phyloP scores from a whole-genome alignment of 345 rosid species.

The Euphorbia tirucalli region DNA sequence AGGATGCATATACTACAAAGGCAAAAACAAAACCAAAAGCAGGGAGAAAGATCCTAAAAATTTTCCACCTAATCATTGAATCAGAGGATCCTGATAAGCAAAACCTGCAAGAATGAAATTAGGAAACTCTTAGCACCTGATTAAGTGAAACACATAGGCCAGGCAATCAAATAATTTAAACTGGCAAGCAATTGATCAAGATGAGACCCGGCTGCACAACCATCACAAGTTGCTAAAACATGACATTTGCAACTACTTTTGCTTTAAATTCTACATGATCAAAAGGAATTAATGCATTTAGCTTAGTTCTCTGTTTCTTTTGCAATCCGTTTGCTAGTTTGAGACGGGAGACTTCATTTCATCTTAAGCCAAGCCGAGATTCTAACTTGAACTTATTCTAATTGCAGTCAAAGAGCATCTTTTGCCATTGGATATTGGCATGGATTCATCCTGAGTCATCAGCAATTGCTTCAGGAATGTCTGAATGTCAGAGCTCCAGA shows the following conservation, averaged over 20 bases:
- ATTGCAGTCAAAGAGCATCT: not conserved
- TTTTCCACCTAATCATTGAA: conserved; percentile 88
- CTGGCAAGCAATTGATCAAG: not conserved
- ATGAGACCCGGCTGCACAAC: not conserved
- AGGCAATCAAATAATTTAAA: not conserved
- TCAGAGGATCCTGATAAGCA: conserved; percentile 99
- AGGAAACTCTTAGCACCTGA: conserved; percentile 6
- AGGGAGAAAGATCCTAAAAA: conserved; percentile 1
- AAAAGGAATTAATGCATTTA: not conserved
- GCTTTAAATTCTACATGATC: not conserved
- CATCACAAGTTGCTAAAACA: not conserved
- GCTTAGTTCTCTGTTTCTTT: not conserved
- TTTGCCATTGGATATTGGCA: not conserved
- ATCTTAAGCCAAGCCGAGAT: not conserved
- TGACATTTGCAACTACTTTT: not conserved
- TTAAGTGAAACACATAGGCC: not conserved
- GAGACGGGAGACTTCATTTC: not conserved
- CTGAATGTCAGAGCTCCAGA: not conserved
- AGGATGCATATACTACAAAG: not conserved
- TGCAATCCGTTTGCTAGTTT: not conserved
- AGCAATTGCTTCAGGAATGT: not conserved
- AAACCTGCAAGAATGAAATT: conserved; percentile 52
- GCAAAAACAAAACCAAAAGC: not conserved
- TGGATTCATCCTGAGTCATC: not conserved
- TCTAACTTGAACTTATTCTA: not conserved